Evolutionary conservation across 768 basidiomycete genomes (phyloP), one percentile per base, ranked within the genome.

Genomic region (Trametes punicea): DNA sequence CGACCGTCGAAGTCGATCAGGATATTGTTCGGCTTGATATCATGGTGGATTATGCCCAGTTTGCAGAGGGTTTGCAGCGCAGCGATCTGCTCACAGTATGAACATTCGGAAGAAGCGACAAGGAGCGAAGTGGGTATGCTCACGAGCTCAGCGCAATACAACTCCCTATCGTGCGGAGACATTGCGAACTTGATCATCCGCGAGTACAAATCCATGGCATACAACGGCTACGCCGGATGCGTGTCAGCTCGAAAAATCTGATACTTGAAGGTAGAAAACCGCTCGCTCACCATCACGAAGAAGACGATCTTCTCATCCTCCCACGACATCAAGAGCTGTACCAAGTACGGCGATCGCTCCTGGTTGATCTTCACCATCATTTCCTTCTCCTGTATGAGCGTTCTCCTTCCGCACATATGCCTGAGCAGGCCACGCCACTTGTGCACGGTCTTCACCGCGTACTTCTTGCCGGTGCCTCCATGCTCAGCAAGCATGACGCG

Each of bases 21-120:
- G 34, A 80, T 73, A 64, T 81, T 81, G 61, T 71, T 73, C 30
- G 78, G 78, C 55, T 80, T 80, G 61, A 81, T 75, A 62, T 81
- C 79, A 21, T 76, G 69, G 65, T 80, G 78, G 6, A 79, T 70
- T 61, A 79, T 74, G 56, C 74, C 74, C 53, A 77, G 70, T 30
- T 64, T 65, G 56, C 76, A 75, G 4, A 79, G 65, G 55, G 20
- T 39, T 4, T 51, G 29, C 18, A 67, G 31, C 2, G 77, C 81
- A 4, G 49, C 36, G 11, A 67, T 26, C 67, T 68, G 36, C 7
- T 11, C 18, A 8, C 41, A 11, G 36, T 15, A 25, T 16, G 13
- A 36, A n/a, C n/a, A 42, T 16, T 16, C 3, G 26, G 31, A 23
- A n/a, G 9, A 23, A 29, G 25, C 27, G 44, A 9, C n/a, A 18